These are phyloP conservation scores for Lizonia empirigonia DNA, from an alignment of 2,329 filamentous ascomycete genomes.

Conservation along the genomic window DNA sequence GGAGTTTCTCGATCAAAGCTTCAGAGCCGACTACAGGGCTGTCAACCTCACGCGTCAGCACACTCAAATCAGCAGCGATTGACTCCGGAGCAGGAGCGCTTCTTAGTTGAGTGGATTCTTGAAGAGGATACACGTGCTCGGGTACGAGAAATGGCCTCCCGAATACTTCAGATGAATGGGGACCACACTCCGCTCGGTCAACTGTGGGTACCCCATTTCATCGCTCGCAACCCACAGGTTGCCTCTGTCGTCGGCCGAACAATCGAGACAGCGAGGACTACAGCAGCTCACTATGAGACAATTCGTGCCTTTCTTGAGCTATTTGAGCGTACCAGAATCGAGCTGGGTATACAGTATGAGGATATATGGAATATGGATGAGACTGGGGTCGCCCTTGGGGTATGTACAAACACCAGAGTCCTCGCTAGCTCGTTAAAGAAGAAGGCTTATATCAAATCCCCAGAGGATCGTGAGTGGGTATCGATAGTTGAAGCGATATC, in stretches of 20 bases:
- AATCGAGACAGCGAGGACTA: too few species aligned
- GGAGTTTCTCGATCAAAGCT: slow-evolving; percentile 11
- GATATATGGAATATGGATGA: too few species aligned
- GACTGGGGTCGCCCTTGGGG: too few species aligned
- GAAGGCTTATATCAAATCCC: slow-evolving; percentile 22
- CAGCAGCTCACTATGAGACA: too few species aligned
- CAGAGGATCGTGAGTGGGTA: slow-evolving; percentile 26
- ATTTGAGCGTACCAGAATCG: too few species aligned
- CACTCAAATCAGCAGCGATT: too few species aligned
- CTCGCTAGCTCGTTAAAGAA: slow-evolving; percentile 14
- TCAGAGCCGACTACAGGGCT: slow-evolving; percentile 1
- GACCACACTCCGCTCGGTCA: too few species aligned
- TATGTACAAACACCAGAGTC: too few species aligned
- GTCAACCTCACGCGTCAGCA: slow-evolving; percentile 1
- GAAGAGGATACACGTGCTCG: slow-evolving; percentile 20
- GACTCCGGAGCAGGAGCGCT: slow-evolving; percentile 21
- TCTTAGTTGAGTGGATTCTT: slow-evolving; percentile 25
- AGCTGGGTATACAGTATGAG: too few species aligned
- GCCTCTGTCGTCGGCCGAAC: slow-evolving; percentile 18
- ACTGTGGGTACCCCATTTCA: slow-evolving; percentile 21
- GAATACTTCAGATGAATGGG: too few species aligned
- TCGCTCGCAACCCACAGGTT: slow-evolving; percentile 21
- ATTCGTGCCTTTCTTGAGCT: too few species aligned
- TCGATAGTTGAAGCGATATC: slow-evolving; percentile 20
- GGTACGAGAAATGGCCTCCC: slow-evolving; percentile 22